Conservation (phyloP, 1,284 basidiomycete genomes). For the Moesziomyces sp. region DNA sequence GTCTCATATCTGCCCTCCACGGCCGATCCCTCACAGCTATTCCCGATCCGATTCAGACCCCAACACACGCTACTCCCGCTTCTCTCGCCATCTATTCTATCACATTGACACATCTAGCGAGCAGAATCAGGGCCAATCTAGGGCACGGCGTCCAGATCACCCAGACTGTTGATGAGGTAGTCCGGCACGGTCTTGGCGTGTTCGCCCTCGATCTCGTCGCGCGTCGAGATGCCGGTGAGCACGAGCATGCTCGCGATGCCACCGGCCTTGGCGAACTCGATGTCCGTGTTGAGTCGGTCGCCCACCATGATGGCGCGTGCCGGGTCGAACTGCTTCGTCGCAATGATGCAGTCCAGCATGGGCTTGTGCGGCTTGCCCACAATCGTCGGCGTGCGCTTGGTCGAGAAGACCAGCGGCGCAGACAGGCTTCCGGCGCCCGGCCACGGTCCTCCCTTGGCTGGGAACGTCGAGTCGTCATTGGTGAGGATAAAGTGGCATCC, state of each 20-base stretch:
- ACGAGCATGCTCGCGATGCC: slow-evolving; percentile 89
- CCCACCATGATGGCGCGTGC: slow-evolving; percentile 91
- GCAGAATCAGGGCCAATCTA: neutral
- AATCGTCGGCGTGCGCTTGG: slow-evolving; percentile 76
- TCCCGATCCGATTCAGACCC: neutral
- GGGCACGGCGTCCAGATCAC: slow-evolving; percentile 55
- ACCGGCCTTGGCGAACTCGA: slow-evolving; percentile 86
- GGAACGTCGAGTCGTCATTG: slow-evolving; percentile 92
- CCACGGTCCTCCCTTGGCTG: slow-evolving; percentile 79
- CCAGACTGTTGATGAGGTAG: slow-evolving; percentile 60
- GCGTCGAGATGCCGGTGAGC: slow-evolving; percentile 77
- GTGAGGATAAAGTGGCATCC: slow-evolving; percentile 89
- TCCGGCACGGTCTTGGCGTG: slow-evolving; percentile 61
- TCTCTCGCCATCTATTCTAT: slow-evolving; percentile 3
- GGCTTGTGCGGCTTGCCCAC: slow-evolving; percentile 91
- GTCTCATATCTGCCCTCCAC: neutral
- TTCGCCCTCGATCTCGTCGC: slow-evolving; percentile 72
- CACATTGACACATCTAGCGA: too few species aligned
- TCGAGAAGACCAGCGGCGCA: slow-evolving; percentile 81
- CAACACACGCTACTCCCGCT: neutral
- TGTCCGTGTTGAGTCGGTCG: slow-evolving; percentile 93
- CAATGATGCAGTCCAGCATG: slow-evolving; percentile 94
- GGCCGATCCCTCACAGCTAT: neutral
- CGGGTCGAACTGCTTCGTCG: slow-evolving; percentile 78
- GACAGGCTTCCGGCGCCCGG: slow-evolving; percentile 85